Conservation (phyloP, 2,329 filamentous ascomycete species). For the Sclerotinia minor region DNA sequence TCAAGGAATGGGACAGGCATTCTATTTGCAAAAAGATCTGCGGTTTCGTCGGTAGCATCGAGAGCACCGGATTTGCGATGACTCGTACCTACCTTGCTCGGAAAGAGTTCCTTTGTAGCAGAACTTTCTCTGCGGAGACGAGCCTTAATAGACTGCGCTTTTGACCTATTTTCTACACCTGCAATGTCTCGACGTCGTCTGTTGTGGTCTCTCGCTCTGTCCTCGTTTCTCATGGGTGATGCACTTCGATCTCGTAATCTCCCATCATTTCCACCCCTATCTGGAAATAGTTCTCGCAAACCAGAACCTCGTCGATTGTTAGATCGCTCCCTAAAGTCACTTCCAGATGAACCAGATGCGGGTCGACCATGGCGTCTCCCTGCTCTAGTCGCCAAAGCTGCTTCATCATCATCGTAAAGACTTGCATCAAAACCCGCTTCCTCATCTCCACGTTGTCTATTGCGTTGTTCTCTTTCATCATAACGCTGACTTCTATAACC, state of each 20-base stretch:
- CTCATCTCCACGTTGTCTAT: slow-evolving; percentile 50
- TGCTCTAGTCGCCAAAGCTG: slow-evolving; percentile 40
- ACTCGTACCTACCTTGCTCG: slow-evolving; percentile 46
- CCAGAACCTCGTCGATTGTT: slow-evolving; percentile 25
- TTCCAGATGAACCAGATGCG: slow-evolving; percentile 39
- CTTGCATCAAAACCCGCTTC: slow-evolving; percentile 66
- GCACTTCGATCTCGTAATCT: slow-evolving; percentile 42
- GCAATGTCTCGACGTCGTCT: slow-evolving; percentile 32
- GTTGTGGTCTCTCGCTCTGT: slow-evolving; percentile 44
- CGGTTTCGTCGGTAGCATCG: slow-evolving; percentile 55
- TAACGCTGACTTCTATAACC: slow-evolving; percentile 48
- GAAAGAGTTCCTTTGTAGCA: slow-evolving; percentile 55
- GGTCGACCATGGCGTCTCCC: slow-evolving; percentile 40
- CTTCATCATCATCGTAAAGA: slow-evolving; percentile 75
- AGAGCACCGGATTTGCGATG: slow-evolving; percentile 53
- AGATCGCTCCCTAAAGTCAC: slow-evolving; percentile 36
- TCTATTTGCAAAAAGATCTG: slow-evolving; percentile 51
- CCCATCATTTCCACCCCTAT: slow-evolving; percentile 35
- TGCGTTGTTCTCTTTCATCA: slow-evolving; percentile 46
- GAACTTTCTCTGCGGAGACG: slow-evolving; percentile 29
- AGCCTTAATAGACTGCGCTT: slow-evolving; percentile 49
- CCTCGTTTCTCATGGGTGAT: slow-evolving; percentile 41
- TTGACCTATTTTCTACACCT: slow-evolving; percentile 46
- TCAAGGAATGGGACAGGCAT: slow-evolving; percentile 53
- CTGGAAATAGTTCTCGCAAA: slow-evolving; percentile 64